A percentile compares a stretch with the other conserved stretches of the same genome.
Evolutionary conservation across 345 rosid genomes (phyloP).

Genomic region (Acer yangbiense): DNA sequence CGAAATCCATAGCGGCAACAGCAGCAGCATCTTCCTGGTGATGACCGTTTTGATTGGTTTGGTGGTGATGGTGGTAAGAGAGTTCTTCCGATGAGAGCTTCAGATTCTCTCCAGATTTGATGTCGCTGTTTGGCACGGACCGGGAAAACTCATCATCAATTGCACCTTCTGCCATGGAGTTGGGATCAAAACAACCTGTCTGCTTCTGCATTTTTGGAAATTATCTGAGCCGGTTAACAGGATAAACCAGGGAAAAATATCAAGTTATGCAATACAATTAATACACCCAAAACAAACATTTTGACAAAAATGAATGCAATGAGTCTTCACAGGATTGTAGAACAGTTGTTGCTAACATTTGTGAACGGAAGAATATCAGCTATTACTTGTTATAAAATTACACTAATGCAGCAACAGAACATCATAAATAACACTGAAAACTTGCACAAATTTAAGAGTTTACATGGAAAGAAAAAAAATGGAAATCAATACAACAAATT

Average conservation of each 20-base stretch:
- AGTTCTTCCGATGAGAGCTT: constrained; percentile 38
- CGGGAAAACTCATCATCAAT: constrained; percentile 23
- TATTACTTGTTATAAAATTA: too few relatives aligned
- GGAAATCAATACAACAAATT: too few relatives aligned
- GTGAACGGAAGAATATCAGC: background rate
- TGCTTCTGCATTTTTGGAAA: constrained; percentile 44
- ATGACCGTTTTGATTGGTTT: background rate
- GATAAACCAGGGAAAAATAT: background rate
- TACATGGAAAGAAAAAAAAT: too few relatives aligned
- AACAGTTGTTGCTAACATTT: background rate
- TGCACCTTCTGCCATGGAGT: constrained; percentile 32
- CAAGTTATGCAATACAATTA: too few relatives aligned
- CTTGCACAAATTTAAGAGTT: background rate
- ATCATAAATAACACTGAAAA: background rate
- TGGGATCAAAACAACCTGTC: constrained; percentile 48
- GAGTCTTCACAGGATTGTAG: background rate
- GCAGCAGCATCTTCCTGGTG: too few relatives aligned
- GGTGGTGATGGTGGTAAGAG: constrained; percentile 31
- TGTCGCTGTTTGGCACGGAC: constrained; percentile 14
- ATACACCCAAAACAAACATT: constrained; percentile 50
- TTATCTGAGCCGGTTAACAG: constrained; percentile 2
- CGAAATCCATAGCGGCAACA: too few relatives aligned
- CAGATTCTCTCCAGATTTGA: constrained; percentile 38
- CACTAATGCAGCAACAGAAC: too few relatives aligned
- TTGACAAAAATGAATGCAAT: background rate